These are phyloP conservation scores for Cyamopsis tetragonoloba DNA, from an alignment of 306 rosid genomes.

Conservation along the genomic window DNA sequence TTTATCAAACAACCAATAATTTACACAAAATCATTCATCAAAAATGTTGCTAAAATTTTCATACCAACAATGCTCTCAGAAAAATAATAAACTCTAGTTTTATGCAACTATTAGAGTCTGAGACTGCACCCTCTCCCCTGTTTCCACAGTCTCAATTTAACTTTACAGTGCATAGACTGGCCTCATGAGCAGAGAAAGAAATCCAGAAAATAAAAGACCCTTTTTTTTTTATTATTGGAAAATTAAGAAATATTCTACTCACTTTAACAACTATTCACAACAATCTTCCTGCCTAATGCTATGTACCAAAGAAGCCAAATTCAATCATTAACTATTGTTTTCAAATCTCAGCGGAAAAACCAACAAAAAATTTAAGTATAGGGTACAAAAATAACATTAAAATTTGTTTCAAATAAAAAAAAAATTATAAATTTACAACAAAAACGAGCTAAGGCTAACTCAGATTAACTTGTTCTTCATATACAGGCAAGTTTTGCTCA, in stretches of 20 bases:
- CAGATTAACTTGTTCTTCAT: conserved; percentile 12
- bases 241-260: neutral
- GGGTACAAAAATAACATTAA: neutral
- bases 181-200: neutral
- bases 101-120: too few species aligned
- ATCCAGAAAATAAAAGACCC: neutral
- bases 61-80: too few species aligned
- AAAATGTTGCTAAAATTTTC: too few species aligned
- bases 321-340: conserved; percentile 12
- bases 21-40: too few species aligned
- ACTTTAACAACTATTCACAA: neutral
- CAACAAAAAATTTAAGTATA: neutral
- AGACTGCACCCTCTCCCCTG: too few species aligned
- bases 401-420: neutral
- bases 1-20: too few species aligned
- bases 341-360: neutral
- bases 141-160: too few species aligned
- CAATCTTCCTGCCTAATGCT: neutral
- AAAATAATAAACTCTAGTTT: too few species aligned
- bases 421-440: conserved; percentile 4
- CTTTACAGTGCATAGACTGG: neutral
- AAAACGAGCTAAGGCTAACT: neutral
- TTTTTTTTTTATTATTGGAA: neutral
- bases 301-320: conserved; percentile 1
- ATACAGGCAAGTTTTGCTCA: conserved; percentile 5